Base-by-base conservation (phyloP, 805 yeast genomes). In the Wickerhamiella alocasiicola region DNA sequence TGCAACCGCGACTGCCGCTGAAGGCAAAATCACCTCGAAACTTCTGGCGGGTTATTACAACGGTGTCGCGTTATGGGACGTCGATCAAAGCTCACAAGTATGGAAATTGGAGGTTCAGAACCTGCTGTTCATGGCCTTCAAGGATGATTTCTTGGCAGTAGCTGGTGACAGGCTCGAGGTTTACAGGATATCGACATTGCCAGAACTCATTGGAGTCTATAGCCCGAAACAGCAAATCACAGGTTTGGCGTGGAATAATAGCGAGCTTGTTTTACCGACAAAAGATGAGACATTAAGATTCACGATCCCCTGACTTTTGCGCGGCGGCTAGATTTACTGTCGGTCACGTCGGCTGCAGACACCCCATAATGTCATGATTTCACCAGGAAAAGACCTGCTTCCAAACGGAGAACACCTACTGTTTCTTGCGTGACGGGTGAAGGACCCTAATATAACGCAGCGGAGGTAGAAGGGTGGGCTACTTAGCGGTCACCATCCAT, bases 41-140 rank as follows among this genome's bases (percentile, higher is more conserved):
- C 45, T 49, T 21, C 31, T 47, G 16, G 42, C 44, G 11, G 47
- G 43, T 5, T 26, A 45, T 12, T 40, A 45, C 9, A 46, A 42
- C 13, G 45, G 15, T 11, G 28, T 37, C 4, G 15, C 29, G 4
- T 15, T 15, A 3, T 30, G 26, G 26, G 41, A 37, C 24, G 23
- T 37, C 9, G 30, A 24, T 35, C 12, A 18, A 11, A 12, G 27
- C 17, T 9, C 18, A 31, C 42, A 17, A 30, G 44, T 31, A 34
- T 51, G 27, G 49, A 44, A 31, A 35, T 4, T 16, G 6, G 21
- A 11, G 2, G 12, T 30, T 17, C 3, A 31, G 3, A 23, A 28
- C n/a, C 12, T 27, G 18, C 20, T 36, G 29, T 27, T 19, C 20
- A 27, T 27, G 31, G 32, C 32, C n/a, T 19, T 12, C 27, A 28